A percentile compares a stretch with the other conserved stretches of the same genome.
Evolutionary conservation across 73 alveolate species (phyloP).

Genomic region (Tetrahymena malaccensis): DNA sequence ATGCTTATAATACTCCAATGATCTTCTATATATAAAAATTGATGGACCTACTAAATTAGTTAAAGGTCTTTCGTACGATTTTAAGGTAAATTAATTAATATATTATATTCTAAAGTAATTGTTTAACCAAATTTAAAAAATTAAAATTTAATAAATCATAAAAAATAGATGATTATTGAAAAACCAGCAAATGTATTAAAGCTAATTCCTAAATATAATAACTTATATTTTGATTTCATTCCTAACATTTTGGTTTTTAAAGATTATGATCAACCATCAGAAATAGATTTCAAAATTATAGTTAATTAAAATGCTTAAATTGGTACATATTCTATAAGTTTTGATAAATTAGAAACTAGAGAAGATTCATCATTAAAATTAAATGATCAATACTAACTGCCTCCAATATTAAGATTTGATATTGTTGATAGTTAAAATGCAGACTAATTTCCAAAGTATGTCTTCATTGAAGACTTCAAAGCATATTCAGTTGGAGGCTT

Average conservation of each 20-base stretch:
- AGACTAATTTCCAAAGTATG: neutral
- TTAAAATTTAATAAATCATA: neutral
- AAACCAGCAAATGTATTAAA: neutral
- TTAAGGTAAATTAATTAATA: neutral
- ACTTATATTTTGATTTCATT: neutral
- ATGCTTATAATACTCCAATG: neutral
- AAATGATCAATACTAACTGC: neutral
- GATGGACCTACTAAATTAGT: neutral
- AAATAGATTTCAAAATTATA: neutral
- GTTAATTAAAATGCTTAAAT: neutral
- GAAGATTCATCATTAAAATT: neutral
- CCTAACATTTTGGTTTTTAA: neutral
- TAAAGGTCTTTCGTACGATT: neutral
- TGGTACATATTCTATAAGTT: neutral
- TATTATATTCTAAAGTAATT: no score
- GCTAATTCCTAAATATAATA: neutral
- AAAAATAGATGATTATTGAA: neutral
- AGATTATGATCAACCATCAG: neutral
- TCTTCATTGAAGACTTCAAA: neutral
- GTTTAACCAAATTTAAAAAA: no score
- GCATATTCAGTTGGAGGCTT: neutral
- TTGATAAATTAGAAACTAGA: neutral
- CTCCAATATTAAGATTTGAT: neutral
- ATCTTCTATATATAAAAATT: neutral
- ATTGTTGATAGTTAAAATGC: neutral